These are phyloP conservation scores for Orobanche coerulescens DNA, from an alignment of 257 asterid species.

Conservation along the genomic window DNA sequence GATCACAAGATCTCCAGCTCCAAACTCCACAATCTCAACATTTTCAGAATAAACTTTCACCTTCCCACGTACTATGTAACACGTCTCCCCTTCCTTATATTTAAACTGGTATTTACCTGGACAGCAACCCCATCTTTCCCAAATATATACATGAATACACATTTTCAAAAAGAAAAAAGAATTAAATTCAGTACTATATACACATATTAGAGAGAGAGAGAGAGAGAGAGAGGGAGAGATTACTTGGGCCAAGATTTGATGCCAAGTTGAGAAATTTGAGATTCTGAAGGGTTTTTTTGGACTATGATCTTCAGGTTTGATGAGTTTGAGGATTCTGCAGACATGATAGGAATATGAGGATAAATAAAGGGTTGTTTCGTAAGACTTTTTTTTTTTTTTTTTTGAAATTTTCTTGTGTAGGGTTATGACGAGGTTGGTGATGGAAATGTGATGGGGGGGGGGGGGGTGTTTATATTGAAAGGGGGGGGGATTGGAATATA, in stretches of 20 bases:
- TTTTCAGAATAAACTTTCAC: slow-evolving; percentile 66
- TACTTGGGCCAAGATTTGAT: slow-evolving; percentile 96
- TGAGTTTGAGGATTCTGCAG: slow-evolving; percentile 29
- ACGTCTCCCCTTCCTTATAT: slow-evolving; percentile 69
- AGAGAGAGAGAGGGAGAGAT: too few species aligned
- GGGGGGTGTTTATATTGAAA: too few species aligned
- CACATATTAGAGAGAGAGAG: too few species aligned
- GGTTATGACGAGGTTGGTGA: background rate
- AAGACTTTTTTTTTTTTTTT: background rate
- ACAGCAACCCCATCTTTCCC: slow-evolving; percentile 75
- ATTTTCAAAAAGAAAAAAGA: background rate
- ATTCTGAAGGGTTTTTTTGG: slow-evolving; percentile 55
- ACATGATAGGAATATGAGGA: slow-evolving; percentile 18
- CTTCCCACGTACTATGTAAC: slow-evolving; percentile 64
- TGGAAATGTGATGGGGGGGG: background rate
- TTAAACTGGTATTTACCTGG: slow-evolving; percentile 83
- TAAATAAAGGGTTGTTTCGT: background rate
- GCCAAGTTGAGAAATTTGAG: slow-evolving; percentile 66
- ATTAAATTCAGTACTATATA: too few species aligned
- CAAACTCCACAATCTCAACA: slow-evolving; percentile 56
- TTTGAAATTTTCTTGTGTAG: background rate
- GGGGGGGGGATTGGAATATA: background rate
- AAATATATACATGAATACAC: background rate
- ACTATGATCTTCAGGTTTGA: slow-evolving; percentile 55
- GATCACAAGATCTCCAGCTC: slow-evolving; percentile 80